Percentiles rank a stretch among this genome's conserved stretches.
These are phyloP conservation scores for Leptographium flavum DNA, from an alignment of 2,329 filamentous ascomycete genomes.

Conservation along the genomic window DNA sequence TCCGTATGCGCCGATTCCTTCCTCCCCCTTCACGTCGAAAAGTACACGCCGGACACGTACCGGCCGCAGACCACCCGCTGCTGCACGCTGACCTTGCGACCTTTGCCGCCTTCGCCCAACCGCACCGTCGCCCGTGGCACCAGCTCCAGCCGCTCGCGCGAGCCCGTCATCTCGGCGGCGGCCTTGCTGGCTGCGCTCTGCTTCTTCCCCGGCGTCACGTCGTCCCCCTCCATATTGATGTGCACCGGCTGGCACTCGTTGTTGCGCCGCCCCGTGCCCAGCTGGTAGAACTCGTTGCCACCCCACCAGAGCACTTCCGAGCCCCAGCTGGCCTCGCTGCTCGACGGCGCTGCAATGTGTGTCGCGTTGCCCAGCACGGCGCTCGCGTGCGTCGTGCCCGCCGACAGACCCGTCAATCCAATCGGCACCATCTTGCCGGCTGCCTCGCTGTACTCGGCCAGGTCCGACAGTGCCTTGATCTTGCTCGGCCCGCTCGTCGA, in stretches of 20 bases:
- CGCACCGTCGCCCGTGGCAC: constrained; percentile 61
- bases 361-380: constrained; percentile 76
- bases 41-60: constrained; percentile 73
- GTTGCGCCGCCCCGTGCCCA: constrained; percentile 79
- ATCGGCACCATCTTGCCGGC: constrained; percentile 59
- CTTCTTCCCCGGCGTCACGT: neutral
- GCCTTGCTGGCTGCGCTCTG: constrained; percentile 24
- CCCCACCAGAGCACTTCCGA: constrained; percentile 88
- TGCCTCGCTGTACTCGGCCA: constrained; percentile 77
- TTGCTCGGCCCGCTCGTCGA: constrained; percentile 60
- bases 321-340: constrained; percentile 70
- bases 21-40: constrained; percentile 18
- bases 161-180: constrained; percentile 30
- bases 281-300: constrained; percentile 84
- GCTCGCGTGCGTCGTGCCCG: constrained; percentile 67
- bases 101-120: constrained; percentile 42
- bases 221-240: constrained; percentile 51
- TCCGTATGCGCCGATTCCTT: neutral
- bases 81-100: constrained; percentile 61
- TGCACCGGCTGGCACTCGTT: constrained; percentile 66
- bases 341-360: constrained; percentile 39
- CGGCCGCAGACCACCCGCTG: constrained; percentile 81
- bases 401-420: constrained; percentile 54
- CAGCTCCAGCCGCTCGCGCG: constrained; percentile 55
- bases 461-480: constrained; percentile 66